Conservation (phyloP, 495 filamentous ascomycete genomes). For the Thozetella sp. region DNA sequence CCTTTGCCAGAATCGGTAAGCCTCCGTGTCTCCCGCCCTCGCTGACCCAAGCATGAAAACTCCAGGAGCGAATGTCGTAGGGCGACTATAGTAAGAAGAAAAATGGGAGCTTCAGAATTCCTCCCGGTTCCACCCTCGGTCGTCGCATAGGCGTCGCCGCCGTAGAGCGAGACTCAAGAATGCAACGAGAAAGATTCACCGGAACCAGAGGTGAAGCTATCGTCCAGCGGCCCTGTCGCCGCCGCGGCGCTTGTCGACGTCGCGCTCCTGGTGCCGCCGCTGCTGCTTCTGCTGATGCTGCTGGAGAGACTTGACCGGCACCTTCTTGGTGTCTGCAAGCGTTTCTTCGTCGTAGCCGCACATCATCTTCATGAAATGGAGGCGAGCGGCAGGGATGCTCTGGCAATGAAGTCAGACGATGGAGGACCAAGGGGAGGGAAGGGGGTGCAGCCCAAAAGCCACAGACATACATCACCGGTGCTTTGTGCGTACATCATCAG, state of each 20-base stretch:
- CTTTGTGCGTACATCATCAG: constrained; percentile 54
- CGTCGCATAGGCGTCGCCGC: too few relatives aligned
- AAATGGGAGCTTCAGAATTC: too few relatives aligned
- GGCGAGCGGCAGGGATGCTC: constrained; percentile 47
- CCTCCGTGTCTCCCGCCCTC: too few relatives aligned
- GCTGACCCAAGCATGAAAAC: too few relatives aligned
- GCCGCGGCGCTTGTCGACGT: constrained; percentile 13
- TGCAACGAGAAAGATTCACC: too few relatives aligned
- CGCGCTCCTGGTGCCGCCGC: constrained; percentile 1
- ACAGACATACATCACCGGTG: constrained; percentile 40
- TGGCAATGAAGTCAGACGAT: constrained; percentile 18
- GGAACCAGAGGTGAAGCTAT: too few relatives aligned
- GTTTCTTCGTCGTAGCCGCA: constrained; percentile 43
- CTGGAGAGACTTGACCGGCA: not conserved
- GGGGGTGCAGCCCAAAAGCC: constrained; percentile 3
- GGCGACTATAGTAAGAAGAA: too few relatives aligned
- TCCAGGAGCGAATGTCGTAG: too few relatives aligned
- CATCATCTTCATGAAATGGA: constrained; percentile 50
- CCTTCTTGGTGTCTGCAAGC: not conserved
- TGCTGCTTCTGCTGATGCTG: constrained; percentile 1
- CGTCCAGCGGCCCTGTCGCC: constrained; percentile 9
- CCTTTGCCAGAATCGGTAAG: too few relatives aligned
- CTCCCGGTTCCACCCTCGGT: too few relatives aligned
- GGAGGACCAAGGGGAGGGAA: not conserved
- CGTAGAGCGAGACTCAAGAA: too few relatives aligned